phyloP scores from a whole-genome alignment of 805 yeast genomes.

The Priceomyces haplophilus region DNA sequence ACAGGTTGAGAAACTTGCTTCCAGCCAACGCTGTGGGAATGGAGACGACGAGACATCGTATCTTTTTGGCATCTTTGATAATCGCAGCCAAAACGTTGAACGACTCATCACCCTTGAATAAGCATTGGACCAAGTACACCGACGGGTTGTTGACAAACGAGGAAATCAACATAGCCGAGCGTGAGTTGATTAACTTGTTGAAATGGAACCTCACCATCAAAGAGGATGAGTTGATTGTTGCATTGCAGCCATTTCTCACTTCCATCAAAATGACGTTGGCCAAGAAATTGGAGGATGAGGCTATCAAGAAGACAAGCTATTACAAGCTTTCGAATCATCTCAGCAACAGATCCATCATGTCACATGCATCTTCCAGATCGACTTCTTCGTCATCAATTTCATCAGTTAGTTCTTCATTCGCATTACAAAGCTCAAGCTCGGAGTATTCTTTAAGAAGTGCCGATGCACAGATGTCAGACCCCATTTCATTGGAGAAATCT shows the following conservation, averaged over 20 bases:
- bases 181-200: conserved; percentile 76
- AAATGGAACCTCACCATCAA: conserved; percentile 81
- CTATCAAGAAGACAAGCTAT: conserved; percentile 25
- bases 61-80: conserved; percentile 83
- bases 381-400: conserved; percentile 13
- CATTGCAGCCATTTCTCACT: conserved; percentile 69
- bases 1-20: conserved; percentile 68
- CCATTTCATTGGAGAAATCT: not conserved
- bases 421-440: conserved; percentile 16
- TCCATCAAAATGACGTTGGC: conserved; percentile 61
- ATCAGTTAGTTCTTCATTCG: conserved; percentile 16
- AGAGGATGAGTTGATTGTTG: conserved; percentile 64
- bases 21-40: conserved; percentile 91
- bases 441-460: conserved; percentile 6
- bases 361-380: conserved; percentile 11
- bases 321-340: conserved; percentile 28
- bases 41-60: conserved; percentile 89
- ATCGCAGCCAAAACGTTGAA: conserved; percentile 90
- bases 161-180: conserved; percentile 89
- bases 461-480: conserved; percentile 9
- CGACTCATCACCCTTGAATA: conserved; percentile 92
- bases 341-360: conserved; percentile 8
- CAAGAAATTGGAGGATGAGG: conserved; percentile 24
- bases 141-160: conserved; percentile 71
- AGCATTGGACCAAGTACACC: conserved; percentile 94